These are phyloP conservation scores for Pyrenula massariospora DNA, from an alignment of 495 filamentous ascomycete species.

Conservation along the genomic window DNA sequence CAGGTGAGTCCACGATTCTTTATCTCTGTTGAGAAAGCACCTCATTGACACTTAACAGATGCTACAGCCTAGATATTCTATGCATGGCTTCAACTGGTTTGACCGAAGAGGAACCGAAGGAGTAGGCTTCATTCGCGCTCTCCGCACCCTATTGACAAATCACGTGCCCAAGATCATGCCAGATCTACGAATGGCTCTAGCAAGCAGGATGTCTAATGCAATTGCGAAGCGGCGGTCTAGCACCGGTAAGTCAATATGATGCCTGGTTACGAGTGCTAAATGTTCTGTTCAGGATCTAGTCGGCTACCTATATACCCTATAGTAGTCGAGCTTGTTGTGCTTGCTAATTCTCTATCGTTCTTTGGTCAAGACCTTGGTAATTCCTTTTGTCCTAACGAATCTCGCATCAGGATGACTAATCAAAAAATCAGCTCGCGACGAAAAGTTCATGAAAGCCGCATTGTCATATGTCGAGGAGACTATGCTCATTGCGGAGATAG, in stretches of 20 bases:
- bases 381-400: too few species aligned
- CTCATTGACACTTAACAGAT: slow-evolving; percentile 7
- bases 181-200: background rate
- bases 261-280: background rate
- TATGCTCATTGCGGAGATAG: slow-evolving; percentile 2
- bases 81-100: slow-evolving; percentile 16
- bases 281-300: background rate
- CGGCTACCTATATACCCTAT: slow-evolving; percentile 2
- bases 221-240: background rate
- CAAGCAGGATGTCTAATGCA: background rate
- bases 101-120: slow-evolving; percentile 13
- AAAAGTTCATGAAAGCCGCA: slow-evolving; percentile 4
- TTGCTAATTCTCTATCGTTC: slow-evolving; percentile 4
- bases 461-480: background rate
- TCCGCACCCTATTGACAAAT: slow-evolving; percentile 13
- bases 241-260: slow-evolving; percentile 4
- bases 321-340: slow-evolving; percentile 2
- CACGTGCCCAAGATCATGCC: slow-evolving; percentile 11
- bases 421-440: slow-evolving; percentile 1
- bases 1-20: slow-evolving; percentile 1
- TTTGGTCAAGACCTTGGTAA: slow-evolving; percentile 7
- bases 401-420: too few species aligned
- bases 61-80: slow-evolving; percentile 15
- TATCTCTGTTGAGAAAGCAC: background rate
- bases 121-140: slow-evolving; percentile 13